phyloP scores from a whole-genome alignment of 164 flowering plant species.

The Liriodendron chinense region DNA sequence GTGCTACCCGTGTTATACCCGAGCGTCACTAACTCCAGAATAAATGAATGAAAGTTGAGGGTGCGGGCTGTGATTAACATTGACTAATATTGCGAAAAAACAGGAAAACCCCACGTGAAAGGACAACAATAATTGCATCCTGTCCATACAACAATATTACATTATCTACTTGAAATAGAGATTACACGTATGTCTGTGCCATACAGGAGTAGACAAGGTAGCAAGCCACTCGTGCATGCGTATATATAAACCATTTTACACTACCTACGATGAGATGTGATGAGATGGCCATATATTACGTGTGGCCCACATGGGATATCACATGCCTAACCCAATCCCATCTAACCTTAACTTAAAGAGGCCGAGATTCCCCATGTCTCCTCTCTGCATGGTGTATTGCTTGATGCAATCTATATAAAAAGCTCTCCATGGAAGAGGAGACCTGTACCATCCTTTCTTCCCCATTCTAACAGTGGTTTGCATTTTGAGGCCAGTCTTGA shows the following conservation, averaged over 20 bases:
- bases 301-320: conserved; percentile 2
- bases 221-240: background rate
- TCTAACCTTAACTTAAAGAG: background rate
- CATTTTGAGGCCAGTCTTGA: background rate
- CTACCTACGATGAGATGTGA: background rate
- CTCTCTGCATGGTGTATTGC: background rate
- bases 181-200: background rate
- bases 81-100: too few species aligned
- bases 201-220: background rate
- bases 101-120: too few species aligned
- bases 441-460: background rate
- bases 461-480: background rate
- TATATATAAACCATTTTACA: background rate
- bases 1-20: too few species aligned
- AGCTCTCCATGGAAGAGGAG: background rate
- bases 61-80: too few species aligned
- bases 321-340: background rate
- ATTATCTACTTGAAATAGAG: too few species aligned
- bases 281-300: background rate
- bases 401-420: background rate
- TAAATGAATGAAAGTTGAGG: too few species aligned
- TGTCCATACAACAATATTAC: too few species aligned
- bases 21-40: too few species aligned
- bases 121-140: too few species aligned
- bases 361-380: background rate